phyloP scores from a whole-genome alignment of 2,329 filamentous ascomycete genomes.

The Hypoxylon rubiginosum region DNA sequence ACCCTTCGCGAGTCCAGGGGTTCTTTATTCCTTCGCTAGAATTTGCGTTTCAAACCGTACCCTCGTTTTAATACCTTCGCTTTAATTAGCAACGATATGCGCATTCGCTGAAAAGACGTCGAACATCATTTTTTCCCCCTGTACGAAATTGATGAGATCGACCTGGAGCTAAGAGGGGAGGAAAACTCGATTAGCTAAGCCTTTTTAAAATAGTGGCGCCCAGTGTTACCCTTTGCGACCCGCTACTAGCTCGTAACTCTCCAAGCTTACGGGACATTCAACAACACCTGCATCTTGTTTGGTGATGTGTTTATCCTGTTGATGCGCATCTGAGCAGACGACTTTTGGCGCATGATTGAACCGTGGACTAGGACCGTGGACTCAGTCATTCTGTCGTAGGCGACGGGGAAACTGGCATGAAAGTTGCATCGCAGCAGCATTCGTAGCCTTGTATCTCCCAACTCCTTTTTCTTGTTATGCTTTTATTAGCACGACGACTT shows the following conservation, averaged over 20 bases:
- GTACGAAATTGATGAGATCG: constrained; percentile 27
- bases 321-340: constrained; percentile 19
- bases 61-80: constrained; percentile 28
- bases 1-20: constrained; percentile 20
- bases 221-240: constrained; percentile 40
- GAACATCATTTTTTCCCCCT: constrained; percentile 8
- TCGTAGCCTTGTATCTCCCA: constrained; percentile 17
- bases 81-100: constrained; percentile 13
- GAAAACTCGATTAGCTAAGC: constrained; percentile 32
- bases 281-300: constrained; percentile 21
- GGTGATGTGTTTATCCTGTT: constrained; percentile 36
- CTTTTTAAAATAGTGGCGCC: constrained; percentile 29
- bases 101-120: constrained; percentile 20
- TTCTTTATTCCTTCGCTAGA: constrained; percentile 28
- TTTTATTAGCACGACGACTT: constrained; percentile 29
- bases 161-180: constrained; percentile 11
- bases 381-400: neutral
- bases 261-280: constrained; percentile 28
- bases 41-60: constrained; percentile 12
- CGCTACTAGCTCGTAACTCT: constrained; percentile 24
- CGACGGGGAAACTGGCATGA: constrained; percentile 8
- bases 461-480: constrained; percentile 22
- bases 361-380: neutral
- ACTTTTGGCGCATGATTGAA: neutral
- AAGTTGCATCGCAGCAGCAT: constrained; percentile 27